Evolutionary conservation across 331 rosid genomes (phyloP), one percentile per base, ranked within the genome.

Genomic region (Spiraea crenata): DNA sequence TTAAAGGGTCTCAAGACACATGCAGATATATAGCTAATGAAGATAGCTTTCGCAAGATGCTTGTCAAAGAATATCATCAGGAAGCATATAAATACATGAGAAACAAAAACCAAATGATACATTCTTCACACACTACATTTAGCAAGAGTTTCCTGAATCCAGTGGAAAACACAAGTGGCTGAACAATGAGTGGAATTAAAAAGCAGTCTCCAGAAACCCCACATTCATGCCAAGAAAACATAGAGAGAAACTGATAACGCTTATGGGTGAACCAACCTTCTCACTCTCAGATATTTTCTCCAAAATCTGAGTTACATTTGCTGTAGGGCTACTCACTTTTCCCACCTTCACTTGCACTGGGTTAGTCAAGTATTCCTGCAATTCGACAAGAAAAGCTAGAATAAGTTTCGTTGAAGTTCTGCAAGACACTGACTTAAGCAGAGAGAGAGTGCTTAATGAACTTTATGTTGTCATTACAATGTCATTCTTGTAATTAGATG

Each of bases 261-360:
- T 63, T 48, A 13, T 66, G 19, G 41, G 35, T 70, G 51, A 67
- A 56, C 46, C 44, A 69, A 91, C 97, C 97, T 91, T 91, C 72
- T 91, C 97, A 78, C 56, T 73, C 64, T 88, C 95, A 63, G 85
- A 75, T 81, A 88, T 83, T 87, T 91, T 88, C 80, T 86, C 87
- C 82, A 88, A 90, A 65, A 57, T 85, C 82, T 91, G 97, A 63
- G 84, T 81, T 72, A 91, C 97, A 58, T 88, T 91, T 76, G 97
- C 89, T 70, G 97, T 91, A 69, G 97, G 97, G 75, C 90, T 86
- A 79, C 97, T 91, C 78, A 91, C 97, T 83, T 85, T 88, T 74
- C 97, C 97, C 44, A 91, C 95, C 78, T 80, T 86, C 81, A 91
- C 97, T 80, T 83, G 90, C 77, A 91, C 91, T 0, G 97, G 92